Conservation (phyloP, 2,329 filamentous ascomycete species). For the Fusarium chuoi region DNA sequence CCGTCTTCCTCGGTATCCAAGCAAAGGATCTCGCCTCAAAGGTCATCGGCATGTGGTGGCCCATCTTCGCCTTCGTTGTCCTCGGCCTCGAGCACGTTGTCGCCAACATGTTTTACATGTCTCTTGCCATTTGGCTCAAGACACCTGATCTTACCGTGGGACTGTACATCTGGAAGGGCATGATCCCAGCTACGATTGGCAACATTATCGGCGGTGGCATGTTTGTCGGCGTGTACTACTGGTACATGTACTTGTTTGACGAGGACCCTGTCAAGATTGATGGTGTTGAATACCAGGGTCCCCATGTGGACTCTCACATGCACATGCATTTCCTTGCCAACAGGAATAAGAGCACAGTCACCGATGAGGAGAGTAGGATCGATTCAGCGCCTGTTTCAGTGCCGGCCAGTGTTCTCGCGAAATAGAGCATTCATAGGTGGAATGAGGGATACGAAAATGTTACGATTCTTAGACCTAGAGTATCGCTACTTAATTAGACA, state of each 20-base stretch:
- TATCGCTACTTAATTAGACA: not conserved
- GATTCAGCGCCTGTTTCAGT: constrained; percentile 13
- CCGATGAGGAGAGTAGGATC: constrained; percentile 35
- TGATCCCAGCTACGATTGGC: constrained; percentile 63
- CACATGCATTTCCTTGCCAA: constrained; percentile 11
- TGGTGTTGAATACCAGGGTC: constrained; percentile 15
- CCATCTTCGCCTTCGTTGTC: constrained; percentile 64
- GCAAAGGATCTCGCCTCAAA: constrained; percentile 63
- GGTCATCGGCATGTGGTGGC: constrained; percentile 66
- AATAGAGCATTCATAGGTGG: not conserved
- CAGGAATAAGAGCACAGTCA: not conserved
- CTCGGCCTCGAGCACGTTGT: constrained; percentile 66
- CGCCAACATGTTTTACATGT: constrained; percentile 66
- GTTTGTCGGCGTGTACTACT: constrained; percentile 58
- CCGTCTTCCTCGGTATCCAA: constrained; percentile 59
- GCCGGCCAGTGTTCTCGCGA: not conserved
- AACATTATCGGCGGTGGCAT: constrained; percentile 64
- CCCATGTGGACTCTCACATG: constrained; percentile 6
- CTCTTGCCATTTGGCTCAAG: constrained; percentile 61
- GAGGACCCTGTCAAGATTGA: constrained; percentile 28
- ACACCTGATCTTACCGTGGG: constrained; percentile 56
- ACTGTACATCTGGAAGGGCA: constrained; percentile 67
- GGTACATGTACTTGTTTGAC: constrained; percentile 38
- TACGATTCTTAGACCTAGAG: not conserved
- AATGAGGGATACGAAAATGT: not conserved